These are phyloP conservation scores for Fusarium chuoi DNA, from an alignment of 2,329 filamentous ascomycete species.

Conservation along the genomic window DNA sequence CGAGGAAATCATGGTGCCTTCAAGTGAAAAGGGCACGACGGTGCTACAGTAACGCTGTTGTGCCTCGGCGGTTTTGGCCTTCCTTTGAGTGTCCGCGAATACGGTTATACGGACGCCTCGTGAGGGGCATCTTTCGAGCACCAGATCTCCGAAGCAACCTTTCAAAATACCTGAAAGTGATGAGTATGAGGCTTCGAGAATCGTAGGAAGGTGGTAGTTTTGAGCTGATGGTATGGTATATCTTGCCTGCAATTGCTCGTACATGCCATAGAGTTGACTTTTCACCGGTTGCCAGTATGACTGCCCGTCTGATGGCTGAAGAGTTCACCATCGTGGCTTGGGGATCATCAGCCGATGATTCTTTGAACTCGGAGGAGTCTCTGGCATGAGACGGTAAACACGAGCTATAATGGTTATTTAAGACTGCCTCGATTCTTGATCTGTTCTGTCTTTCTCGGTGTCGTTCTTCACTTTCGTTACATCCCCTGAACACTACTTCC, in stretches of 20 bases:
- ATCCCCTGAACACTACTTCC: background rate
- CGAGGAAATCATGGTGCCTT: background rate
- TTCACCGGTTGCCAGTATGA: background rate
- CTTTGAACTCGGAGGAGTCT: background rate
- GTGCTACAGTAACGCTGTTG: background rate
- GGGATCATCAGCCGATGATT: background rate
- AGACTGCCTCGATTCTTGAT: background rate
- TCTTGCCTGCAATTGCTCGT: background rate
- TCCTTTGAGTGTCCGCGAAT: background rate
- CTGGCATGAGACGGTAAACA: background rate
- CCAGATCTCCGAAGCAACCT: background rate
- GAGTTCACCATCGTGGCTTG: background rate
- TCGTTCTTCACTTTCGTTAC: background rate
- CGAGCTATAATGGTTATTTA: slow-evolving; percentile 3
- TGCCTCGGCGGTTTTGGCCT: background rate
- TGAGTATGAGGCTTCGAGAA: background rate
- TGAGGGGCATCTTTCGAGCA: slow-evolving; percentile 9
- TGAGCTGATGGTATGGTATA: background rate
- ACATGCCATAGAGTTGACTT: background rate
- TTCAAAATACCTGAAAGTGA: background rate
- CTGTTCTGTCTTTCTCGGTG: background rate
- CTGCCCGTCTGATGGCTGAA: background rate
- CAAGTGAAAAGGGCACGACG: background rate
- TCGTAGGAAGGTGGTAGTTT: too few relatives aligned
- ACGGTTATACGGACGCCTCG: background rate